A percentile compares a stretch with the other conserved stretches of the same genome.
phyloP scores from a whole-genome alignment of 73 alveolate genomes.

The Paramecium bursaria region DNA sequence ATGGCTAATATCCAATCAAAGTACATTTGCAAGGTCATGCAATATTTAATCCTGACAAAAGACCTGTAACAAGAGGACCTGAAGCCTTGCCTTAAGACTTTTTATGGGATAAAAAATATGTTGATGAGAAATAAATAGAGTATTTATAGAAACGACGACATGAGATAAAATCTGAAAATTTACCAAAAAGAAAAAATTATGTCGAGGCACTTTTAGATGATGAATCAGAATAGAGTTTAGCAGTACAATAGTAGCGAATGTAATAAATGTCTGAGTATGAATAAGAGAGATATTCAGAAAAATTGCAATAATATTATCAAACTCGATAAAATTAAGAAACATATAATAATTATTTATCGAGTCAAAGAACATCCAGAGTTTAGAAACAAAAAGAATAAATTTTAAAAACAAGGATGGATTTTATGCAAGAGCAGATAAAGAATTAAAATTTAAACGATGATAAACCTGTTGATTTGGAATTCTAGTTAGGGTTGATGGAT shows the following conservation, averaged over 20 bases:
- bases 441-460: slow-evolving; percentile 29
- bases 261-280: slow-evolving; percentile 54
- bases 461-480: slow-evolving; percentile 66
- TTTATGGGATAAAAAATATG: slow-evolving; percentile 28
- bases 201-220: slow-evolving; percentile 38
- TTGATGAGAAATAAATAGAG: slow-evolving; percentile 56
- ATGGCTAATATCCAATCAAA: slow-evolving; percentile 48
- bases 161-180: slow-evolving; percentile 29
- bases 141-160: not conserved
- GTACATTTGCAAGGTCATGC: slow-evolving; percentile 54
- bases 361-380: slow-evolving; percentile 64
- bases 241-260: slow-evolving; percentile 18
- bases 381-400: slow-evolving; percentile 64
- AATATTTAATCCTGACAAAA: slow-evolving; percentile 30
- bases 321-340: slow-evolving; percentile 41
- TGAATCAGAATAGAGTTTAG: slow-evolving; percentile 59
- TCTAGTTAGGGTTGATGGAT: slow-evolving; percentile 63
- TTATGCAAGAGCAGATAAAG: slow-evolving; percentile 43
- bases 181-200: slow-evolving; percentile 31
- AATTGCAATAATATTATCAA: slow-evolving; percentile 37
- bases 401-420: slow-evolving; percentile 37
- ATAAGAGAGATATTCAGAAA: slow-evolving; percentile 53
- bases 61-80: slow-evolving; percentile 71
- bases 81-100: slow-evolving; percentile 68
- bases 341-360: slow-evolving; percentile 46